Evolutionary conservation across 768 basidiomycete species (phyloP), one percentile per base, ranked within the genome.

Genomic region (Suillus plorans): DNA sequence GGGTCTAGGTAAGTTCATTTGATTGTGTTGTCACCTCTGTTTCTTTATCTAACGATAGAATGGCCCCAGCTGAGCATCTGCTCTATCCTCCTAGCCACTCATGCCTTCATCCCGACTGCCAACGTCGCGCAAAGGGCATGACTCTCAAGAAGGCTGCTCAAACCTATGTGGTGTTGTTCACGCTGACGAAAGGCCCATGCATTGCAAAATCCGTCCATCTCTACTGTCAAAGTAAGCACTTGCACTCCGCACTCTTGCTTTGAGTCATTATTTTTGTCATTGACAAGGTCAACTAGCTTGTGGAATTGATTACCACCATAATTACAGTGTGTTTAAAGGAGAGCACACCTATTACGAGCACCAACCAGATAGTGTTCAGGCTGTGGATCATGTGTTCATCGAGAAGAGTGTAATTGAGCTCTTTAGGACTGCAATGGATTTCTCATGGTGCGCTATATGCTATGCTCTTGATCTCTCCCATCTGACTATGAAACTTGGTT

Each of bases 301-400:
- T 45, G n/a, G 62, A 8, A 71, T 71, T 0, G 67, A 64, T 58
- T 73, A 74, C 42, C 69, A 28, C 28, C 28, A 28, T 28, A 28
- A 28, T 37, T 73, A 62, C 47, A 59, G 63, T n/a, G 70, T 72
- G 4, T 58, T 64, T 22, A 49, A 60, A 4, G 63, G 67, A 22
- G 39, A 61, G 25, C 61, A 69, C 0, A 71, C 62, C 0, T 76
- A 76, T 53, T 74, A 74, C 50, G 44, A 36, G 1, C 67, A 63
- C 2, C 66, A 65, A 2, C 71, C 73, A 0, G 53, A 67, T 8
- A 70, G 68, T n/a, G 59, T 76, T 42, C 69, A 74, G 44, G 71
- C 72, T 58, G 72, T 67, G 0, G 72, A 75, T 22, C 73, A 74
- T 50, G 73, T 73, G 22, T 76, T 67, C 63, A 69, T 71, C 2